These are phyloP conservation scores for Rhodotorula taiwanensis DNA, from an alignment of 768 basidiomycete species.

Conservation along the genomic window DNA sequence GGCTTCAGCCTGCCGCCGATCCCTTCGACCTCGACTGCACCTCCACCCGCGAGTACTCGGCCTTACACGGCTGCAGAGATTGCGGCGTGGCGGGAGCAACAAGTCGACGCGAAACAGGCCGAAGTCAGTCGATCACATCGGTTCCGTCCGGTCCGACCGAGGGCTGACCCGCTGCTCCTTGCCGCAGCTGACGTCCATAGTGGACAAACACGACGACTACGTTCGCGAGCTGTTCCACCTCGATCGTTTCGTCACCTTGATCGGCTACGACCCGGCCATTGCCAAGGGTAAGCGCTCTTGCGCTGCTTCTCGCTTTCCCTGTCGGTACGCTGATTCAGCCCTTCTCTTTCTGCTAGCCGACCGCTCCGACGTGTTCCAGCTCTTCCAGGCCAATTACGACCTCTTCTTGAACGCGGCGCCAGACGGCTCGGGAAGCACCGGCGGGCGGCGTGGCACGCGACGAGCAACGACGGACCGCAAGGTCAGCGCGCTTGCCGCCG, in stretches of 20 bases:
- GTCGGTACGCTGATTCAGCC: no score
- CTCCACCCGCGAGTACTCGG: neutral
- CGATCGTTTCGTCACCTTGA: constrained; percentile 67
- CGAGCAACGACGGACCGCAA: constrained; percentile 24
- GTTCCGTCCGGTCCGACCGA: neutral
- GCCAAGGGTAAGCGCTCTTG: constrained; percentile 66
- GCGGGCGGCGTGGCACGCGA: constrained; percentile 21
- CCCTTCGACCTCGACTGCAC: constrained; percentile 12
- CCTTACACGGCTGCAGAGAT: neutral
- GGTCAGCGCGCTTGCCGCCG: constrained; percentile 12
- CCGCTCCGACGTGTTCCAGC: constrained; percentile 32
- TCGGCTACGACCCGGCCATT: constrained; percentile 70
- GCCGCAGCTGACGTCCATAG: constrained; percentile 22
- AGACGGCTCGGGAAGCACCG: neutral
- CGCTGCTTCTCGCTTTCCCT: constrained; percentile 2
- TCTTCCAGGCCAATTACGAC: constrained; percentile 35
- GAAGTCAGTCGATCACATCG: constrained; percentile 10
- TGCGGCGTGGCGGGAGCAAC: constrained; percentile 12
- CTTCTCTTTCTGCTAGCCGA: constrained; percentile 44
- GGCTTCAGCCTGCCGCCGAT: neutral
- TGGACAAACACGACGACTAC: constrained; percentile 47
- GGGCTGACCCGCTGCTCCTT: neutral
- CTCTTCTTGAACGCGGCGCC: constrained; percentile 31
- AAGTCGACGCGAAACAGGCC: constrained; percentile 24
- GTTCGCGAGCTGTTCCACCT: constrained; percentile 84